These are phyloP conservation scores for Shiraia bambusicola DNA, from an alignment of 2,329 filamentous ascomycete species.

Conservation along the genomic window DNA sequence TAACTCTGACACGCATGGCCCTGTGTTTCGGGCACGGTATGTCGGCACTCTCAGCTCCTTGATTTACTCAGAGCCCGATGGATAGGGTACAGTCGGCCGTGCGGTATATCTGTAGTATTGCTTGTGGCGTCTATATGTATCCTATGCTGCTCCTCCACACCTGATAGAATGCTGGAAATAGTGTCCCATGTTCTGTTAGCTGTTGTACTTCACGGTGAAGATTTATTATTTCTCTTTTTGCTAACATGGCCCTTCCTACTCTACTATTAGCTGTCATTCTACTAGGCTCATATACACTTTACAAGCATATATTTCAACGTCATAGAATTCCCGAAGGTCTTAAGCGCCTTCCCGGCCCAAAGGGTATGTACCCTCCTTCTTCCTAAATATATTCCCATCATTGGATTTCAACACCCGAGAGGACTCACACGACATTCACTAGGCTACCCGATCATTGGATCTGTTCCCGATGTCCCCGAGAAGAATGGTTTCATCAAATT, in stretches of 20 bases:
- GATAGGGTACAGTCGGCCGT: constrained; percentile 16
- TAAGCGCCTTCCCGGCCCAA: constrained; percentile 45
- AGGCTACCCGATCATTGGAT: constrained; percentile 49
- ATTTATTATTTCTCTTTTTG: constrained; percentile 6
- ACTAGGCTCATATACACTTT: constrained; percentile 30
- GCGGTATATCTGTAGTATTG: constrained; percentile 17
- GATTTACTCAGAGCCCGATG: constrained; percentile 7
- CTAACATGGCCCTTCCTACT: constrained; percentile 36
- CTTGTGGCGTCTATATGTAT: constrained; percentile 34
- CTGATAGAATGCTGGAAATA: constrained; percentile 12
- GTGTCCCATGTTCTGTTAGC: constrained; percentile 9
- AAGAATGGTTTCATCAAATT: constrained; percentile 50
- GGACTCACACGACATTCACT: constrained; percentile 6
- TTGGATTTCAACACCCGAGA: constrained; percentile 1
- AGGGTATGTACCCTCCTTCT: constrained; percentile 34
- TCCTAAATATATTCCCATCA: constrained; percentile 1
- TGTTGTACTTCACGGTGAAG: constrained; percentile 8
- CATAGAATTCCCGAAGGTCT: constrained; percentile 36
- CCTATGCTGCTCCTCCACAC: constrained; percentile 10
- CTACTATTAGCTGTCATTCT: constrained; percentile 26
- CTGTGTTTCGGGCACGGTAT: constrained; percentile 17
- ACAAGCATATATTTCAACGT: constrained; percentile 31
- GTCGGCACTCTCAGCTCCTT: constrained; percentile 27
- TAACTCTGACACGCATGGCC: constrained; percentile 22
- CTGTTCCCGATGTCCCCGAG: constrained; percentile 47